A percentile compares a stretch with the other conserved stretches of the same genome.
Evolutionary conservation across 148 eudicot genomes (phyloP).

Genomic region (Vaccinium corymbosum): DNA sequence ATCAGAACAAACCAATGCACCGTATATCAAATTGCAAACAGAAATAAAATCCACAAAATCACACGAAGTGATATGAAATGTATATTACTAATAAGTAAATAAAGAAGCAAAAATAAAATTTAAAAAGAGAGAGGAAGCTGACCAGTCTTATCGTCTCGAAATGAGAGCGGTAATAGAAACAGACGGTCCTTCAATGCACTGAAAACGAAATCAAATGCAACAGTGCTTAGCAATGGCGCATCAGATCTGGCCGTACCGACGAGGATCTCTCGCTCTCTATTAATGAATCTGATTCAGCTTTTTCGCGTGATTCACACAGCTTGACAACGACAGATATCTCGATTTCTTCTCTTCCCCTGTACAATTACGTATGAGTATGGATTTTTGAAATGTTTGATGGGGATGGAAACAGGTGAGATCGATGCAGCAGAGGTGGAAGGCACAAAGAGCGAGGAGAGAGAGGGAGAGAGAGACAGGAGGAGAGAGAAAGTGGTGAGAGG

Average conservation of each 20-base stretch:
- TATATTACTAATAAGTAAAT: background rate
- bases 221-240: slow-evolving; percentile 18
- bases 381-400: slow-evolving; percentile 6
- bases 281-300: slow-evolving; percentile 19
- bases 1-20: background rate
- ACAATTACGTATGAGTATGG: background rate
- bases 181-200: slow-evolving; percentile 30
- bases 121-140: background rate
- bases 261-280: slow-evolving; percentile 16
- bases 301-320: background rate
- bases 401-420: slow-evolving; percentile 1
- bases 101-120: background rate
- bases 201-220: slow-evolving; percentile 36
- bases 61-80: background rate
- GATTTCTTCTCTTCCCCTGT: background rate
- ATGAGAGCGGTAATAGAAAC: slow-evolving; percentile 1
- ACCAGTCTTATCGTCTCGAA: slow-evolving; percentile 21
- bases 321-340: background rate
- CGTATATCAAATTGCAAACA: background rate
- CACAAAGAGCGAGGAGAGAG: slow-evolving; percentile 10
- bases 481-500: slow-evolving; percentile 20
- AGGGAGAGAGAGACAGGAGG: slow-evolving; percentile 20
- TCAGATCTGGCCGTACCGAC: slow-evolving; percentile 27
- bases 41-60: background rate
- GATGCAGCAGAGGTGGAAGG: slow-evolving; percentile 17